A percentile compares a stretch with the other conserved stretches of the same genome.
Conservation (phyloP, 2,329 filamentous ascomycete species). For the Madurella mycetomatis region DNA sequence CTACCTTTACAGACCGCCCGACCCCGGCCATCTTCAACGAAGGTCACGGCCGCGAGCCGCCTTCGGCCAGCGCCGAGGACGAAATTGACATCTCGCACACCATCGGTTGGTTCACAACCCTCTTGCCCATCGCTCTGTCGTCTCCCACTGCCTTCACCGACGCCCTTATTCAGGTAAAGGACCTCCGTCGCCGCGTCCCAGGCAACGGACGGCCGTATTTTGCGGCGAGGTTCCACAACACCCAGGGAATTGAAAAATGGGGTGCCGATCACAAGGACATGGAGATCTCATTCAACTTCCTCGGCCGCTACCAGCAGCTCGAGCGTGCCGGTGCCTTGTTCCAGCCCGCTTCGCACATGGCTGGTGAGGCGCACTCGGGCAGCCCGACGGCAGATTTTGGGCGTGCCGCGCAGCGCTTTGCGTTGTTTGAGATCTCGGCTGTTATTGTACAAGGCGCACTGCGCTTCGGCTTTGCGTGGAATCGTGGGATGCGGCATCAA, state of each 20-base stretch:
- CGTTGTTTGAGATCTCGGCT: constrained; percentile 49
- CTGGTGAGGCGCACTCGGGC: constrained; percentile 20
- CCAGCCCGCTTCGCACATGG: constrained; percentile 27
- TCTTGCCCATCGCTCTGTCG: constrained; percentile 32
- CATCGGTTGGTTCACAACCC: constrained; percentile 44
- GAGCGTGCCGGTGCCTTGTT: constrained; percentile 34
- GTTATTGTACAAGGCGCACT: constrained; percentile 43
- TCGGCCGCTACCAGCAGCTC: constrained; percentile 42
- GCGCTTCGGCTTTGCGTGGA: constrained; percentile 48
- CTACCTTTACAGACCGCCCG: constrained; percentile 33
- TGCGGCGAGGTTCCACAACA: constrained; percentile 31
- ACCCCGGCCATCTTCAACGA: constrained; percentile 38
- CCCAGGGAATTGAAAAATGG: constrained; percentile 21
- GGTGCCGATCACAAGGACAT: constrained; percentile 33
- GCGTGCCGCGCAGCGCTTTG: constrained; percentile 23
- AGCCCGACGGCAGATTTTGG: constrained; percentile 23
- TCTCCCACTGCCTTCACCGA: constrained; percentile 8
- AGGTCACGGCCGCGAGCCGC: constrained; percentile 39
- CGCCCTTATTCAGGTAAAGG: constrained; percentile 30
- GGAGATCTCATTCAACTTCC: constrained; percentile 49
- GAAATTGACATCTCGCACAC: constrained; percentile 36
- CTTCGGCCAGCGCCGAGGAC: constrained; percentile 3
- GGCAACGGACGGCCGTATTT: constrained; percentile 38
- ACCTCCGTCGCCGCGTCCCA: constrained; percentile 32
- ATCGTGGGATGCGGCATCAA: constrained; percentile 44